phyloP scores from a whole-genome alignment of 768 basidiomycete species.

The Amyloporia xantha region DNA sequence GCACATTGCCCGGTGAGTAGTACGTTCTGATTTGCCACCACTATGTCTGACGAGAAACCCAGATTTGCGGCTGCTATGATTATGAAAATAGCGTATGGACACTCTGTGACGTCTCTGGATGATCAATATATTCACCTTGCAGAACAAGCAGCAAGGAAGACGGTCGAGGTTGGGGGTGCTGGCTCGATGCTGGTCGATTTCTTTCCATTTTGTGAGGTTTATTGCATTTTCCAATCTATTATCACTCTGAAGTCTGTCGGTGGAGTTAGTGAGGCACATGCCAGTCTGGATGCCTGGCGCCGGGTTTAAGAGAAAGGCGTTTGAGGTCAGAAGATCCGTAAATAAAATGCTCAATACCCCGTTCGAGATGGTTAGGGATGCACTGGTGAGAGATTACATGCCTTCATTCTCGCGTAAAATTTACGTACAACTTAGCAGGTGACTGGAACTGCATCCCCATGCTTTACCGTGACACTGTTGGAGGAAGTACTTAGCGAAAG shows the following conservation, averaged over 20 bases:
- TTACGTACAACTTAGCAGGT: neutral
- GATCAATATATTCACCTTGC: constrained; percentile 12
- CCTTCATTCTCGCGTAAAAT: neutral
- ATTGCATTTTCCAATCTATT: neutral
- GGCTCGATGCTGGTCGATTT: constrained; percentile 15
- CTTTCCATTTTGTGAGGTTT: constrained; percentile 13
- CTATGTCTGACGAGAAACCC: neutral
- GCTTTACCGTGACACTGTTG: constrained; percentile 14
- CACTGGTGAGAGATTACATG: constrained; percentile 6
- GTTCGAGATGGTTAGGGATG: constrained; percentile 16
- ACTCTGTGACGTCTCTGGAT: constrained; percentile 6
- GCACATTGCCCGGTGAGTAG: constrained; percentile 13
- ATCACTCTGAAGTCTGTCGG: neutral
- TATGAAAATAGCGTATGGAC: constrained; percentile 14
- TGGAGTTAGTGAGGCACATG: constrained; percentile 7
- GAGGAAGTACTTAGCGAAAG: constrained; percentile 9
- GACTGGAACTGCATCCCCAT: constrained; percentile 12
- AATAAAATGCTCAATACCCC: constrained; percentile 2
- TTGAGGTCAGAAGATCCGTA: neutral
- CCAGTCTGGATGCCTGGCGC: constrained; percentile 16
- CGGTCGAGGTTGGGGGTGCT: constrained; percentile 8
- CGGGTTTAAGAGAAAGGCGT: constrained; percentile 11
- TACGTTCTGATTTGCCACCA: neutral
- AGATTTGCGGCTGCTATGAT: constrained; percentile 11
- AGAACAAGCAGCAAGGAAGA: constrained; percentile 9